Percentiles rank a stretch among this genome's conserved stretches.
Evolutionary conservation across 306 rosid species (phyloP).

Genomic region (Malus orientalis): DNA sequence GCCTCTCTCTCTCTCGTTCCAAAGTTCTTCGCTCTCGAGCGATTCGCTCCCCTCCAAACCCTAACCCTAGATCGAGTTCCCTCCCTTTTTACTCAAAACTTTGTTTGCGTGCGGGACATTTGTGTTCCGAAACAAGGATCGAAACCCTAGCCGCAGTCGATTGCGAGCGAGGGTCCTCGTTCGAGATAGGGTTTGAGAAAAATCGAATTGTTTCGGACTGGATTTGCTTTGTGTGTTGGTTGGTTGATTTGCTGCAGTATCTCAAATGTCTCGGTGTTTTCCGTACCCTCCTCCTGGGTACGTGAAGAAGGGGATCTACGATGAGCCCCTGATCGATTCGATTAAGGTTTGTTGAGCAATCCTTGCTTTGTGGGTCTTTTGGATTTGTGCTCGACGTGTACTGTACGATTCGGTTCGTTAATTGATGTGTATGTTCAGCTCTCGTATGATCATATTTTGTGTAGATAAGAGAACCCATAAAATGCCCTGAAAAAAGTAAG

Average conservation of each 20-base stretch:
- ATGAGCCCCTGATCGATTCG: slow-evolving; percentile 28
- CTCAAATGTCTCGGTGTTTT: slow-evolving; percentile 28
- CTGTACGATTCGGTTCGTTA: slow-evolving; percentile 10
- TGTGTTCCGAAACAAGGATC: background rate
- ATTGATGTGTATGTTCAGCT: background rate
- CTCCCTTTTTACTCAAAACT: background rate
- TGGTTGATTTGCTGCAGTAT: background rate
- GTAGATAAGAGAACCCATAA: background rate
- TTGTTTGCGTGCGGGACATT: slow-evolving; percentile 5
- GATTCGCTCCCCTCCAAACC: background rate
- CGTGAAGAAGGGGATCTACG: slow-evolving; percentile 13
- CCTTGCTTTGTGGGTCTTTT: slow-evolving; percentile 19
- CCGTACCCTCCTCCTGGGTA: slow-evolving; percentile 29
- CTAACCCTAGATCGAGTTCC: background rate
- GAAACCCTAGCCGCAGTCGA: background rate
- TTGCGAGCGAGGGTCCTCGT: background rate
- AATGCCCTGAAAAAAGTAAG: background rate
- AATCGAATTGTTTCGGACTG: background rate
- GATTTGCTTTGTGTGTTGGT: background rate
- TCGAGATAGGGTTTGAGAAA: slow-evolving; percentile 11
- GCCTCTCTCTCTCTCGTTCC: background rate
- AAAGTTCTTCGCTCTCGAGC: no score
- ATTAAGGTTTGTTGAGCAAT: slow-evolving; percentile 32
- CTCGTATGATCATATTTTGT: background rate
- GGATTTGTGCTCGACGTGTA: slow-evolving; percentile 23